Evolutionary conservation across 305 asterid species (phyloP).

Genomic region (Rubia balearica): DNA sequence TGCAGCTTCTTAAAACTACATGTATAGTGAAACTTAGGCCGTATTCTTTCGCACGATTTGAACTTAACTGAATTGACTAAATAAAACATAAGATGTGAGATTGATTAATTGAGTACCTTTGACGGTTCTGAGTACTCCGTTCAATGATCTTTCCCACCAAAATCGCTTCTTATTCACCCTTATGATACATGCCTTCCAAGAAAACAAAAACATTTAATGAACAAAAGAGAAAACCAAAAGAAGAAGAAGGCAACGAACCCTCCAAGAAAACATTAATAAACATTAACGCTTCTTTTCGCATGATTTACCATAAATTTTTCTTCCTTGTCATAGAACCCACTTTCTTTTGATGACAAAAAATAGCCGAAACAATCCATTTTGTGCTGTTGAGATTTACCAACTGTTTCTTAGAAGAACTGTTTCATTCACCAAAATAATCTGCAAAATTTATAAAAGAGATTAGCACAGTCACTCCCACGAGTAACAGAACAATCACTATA

Average conservation of each 20-base stretch:
- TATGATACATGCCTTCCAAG: constrained; percentile 13
- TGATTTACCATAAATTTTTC: not conserved
- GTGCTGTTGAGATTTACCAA: no score
- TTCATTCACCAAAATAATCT: no score
- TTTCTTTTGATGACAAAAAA: not conserved
- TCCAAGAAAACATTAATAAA: no score
- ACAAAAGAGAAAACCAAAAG: no score
- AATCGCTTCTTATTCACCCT: constrained; percentile 6
- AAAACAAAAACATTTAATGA: not conserved
- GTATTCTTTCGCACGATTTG: no score
- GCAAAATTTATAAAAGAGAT: no score
- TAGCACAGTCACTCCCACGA: no score
- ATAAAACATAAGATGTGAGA: no score
- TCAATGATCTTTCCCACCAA: constrained; percentile 19
- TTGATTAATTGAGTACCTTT: not conserved
- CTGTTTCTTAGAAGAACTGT: not conserved
- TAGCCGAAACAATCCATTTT: not conserved
- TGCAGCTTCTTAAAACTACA: constrained; percentile 20
- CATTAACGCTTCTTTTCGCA: no score
- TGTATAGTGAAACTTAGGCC: not conserved
- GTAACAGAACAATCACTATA: no score
- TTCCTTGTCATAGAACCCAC: not conserved
- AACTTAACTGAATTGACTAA: not conserved
- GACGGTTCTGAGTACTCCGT: not conserved
- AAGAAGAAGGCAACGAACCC: no score